Evolutionary conservation across 495 filamentous ascomycete genomes (phyloP), one percentile per base, ranked within the genome.

Genomic region (Trichoderma gamsii): DNA sequence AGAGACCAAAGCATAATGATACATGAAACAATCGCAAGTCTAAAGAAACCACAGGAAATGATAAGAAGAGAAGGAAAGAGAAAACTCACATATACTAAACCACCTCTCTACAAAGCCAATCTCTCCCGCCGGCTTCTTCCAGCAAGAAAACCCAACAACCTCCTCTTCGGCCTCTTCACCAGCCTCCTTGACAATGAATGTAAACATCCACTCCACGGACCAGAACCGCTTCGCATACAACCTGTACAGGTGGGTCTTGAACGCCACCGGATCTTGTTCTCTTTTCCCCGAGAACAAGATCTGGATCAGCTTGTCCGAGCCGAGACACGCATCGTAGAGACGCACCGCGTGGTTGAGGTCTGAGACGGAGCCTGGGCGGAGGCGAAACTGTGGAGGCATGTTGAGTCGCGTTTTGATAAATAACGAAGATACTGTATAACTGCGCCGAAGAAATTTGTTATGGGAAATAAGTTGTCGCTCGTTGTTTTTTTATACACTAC

Each of bases 191-290:
- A 52, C n/a, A 0, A 52, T 11, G 11, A 29, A 27, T 0, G 56
- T 61, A 27, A 61, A 32, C 25, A 32, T 61, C 23, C 27, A 61
- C 15, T 66, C 44, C n/a, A 49, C 29, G 12, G 38, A 46, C 65
- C 65, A 66, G 41, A 29, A 66, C 6, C 65, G 65, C 41, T 25
- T 27, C n/a, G 35, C 18, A 44, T 41, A 66, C 21, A 66, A 43
- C 8, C 65, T 43, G 18, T 66, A 32, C 15, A 66, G 27, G 11
- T 66, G 18, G n/a, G 35, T 46, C 21, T 32, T 21, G 41, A 25
- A 32, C 0, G 13, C 41, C 21, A 23, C 41, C 7, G 41, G 41
- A 8, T 49, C n/a, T 38, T 7, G 35, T 4, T 46, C 44, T 13
- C 51, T 2, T n/a, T 11, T 32, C 23, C 44, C 25, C n/a, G 65